Percentiles rank a stretch among this genome's conserved stretches.
Evolutionary conservation across 192 early-diverging fungal genomes (phyloP).

Genomic region (Rhizophlyctis rosea): DNA sequence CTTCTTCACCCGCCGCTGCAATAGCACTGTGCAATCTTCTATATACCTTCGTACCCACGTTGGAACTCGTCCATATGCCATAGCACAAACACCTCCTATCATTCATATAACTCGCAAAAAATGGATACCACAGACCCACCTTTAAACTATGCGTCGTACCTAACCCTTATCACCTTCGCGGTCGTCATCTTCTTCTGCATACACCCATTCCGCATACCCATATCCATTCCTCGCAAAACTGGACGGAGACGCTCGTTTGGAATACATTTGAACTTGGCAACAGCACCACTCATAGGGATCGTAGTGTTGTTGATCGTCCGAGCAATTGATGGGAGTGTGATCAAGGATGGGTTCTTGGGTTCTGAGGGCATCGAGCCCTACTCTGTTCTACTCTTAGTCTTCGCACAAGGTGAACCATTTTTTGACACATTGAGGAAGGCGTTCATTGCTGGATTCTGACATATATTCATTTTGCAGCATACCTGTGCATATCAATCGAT

Average conservation of each 20-base stretch:
- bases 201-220: conserved; percentile 52
- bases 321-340: conserved; percentile 46
- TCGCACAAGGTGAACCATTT: conserved; percentile 54
- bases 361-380: conserved; percentile 66
- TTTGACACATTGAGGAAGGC: conserved; percentile 4
- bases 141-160: conserved; percentile 46
- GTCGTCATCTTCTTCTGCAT: conserved; percentile 61
- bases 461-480: conserved; percentile 38
- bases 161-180: conserved; percentile 59
- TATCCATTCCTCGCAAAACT: background rate
- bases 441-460: background rate
- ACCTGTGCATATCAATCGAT: conserved; percentile 82
- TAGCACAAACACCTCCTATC: too few species aligned
- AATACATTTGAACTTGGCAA: conserved; percentile 57
- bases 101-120: too few species aligned
- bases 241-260: background rate
- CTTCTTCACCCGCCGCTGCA: too few species aligned
- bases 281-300: conserved; percentile 67
- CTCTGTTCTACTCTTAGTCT: conserved; percentile 77
- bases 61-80: too few species aligned
- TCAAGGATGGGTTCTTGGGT: conserved; percentile 62
- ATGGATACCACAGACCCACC: background rate
- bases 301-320: conserved; percentile 63
- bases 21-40: too few species aligned
- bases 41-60: too few species aligned